Evolutionary conservation across 2,329 filamentous ascomycete genomes (phyloP), one percentile per base, ranked within the genome.

Genomic region (Ascosphaera aggregata): DNA sequence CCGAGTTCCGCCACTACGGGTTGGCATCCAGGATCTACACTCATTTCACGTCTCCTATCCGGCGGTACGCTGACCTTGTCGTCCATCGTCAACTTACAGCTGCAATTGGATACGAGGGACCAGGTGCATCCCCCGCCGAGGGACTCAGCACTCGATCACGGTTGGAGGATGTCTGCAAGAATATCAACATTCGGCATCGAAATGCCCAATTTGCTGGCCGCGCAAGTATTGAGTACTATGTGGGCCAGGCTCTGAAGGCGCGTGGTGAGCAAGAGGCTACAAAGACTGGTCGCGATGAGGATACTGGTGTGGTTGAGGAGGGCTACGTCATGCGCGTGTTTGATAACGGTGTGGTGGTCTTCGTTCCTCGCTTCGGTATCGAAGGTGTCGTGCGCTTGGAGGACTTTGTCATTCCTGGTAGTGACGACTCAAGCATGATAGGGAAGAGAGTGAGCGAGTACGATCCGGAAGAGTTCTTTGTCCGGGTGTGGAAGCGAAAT

Each of bases 281-380:
- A 9, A 39, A 36, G 16, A 39, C 44, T 4, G 47, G 45, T 18
- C 46, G 48, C 9, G 52, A 52, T 13, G 50, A 51, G 4, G 54
- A 59, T 42, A 46, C 49, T 2, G 59, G 57, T 2, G 60, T 75
- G 5, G 76, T 85, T 49, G 85, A 94, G 56, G 85, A 94, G 42
- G 89, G 81, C 2, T 95, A 93, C 55, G 74, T 98, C 36, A 92
- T 98, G 80, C 80, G 81, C 53, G 78, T 98, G 39, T 98, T 98
- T 59, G 84, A 80, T 54, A 98, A 98, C 59, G 89, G 89, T 4
- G 86, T 94, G 49, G 89, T 95, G 15, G 85, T 95, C 9, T 85
- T 95, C 44, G 86, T 98, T 38, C 89, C 89, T 4, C 67, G 82
- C 13, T 98, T 98, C 56, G 89, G 89, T 32, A 91, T 98, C 49